phyloP scores from a whole-genome alignment of 2,329 filamentous ascomycete genomes.

The Zymoseptoria brevis region DNA sequence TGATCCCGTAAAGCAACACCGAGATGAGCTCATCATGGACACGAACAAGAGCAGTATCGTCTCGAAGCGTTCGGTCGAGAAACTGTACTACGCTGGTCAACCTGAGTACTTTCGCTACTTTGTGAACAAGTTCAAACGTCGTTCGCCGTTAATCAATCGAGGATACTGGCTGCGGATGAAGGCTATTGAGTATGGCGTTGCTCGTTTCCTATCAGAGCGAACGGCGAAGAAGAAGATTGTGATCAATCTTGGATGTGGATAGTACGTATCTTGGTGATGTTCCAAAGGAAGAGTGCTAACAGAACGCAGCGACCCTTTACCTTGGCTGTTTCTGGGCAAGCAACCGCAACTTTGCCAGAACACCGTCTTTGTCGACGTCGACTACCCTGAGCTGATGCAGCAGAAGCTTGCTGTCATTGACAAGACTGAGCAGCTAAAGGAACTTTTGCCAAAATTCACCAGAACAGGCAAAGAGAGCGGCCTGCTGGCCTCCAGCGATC shows the following conservation, averaged over 20 bases:
- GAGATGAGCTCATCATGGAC: conserved; percentile 33
- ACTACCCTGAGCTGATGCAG: conserved; percentile 71
- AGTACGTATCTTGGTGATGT: conserved; percentile 45
- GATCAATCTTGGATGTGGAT: conserved; percentile 82
- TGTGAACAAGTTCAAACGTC: conserved; percentile 71
- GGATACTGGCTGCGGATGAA: conserved; percentile 83
- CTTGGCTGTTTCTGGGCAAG: conserved; percentile 70
- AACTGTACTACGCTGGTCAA: conserved; percentile 68
- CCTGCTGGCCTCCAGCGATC: conserved; percentile 56
- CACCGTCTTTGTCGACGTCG: conserved; percentile 71
- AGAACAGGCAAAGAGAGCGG: conserved; percentile 32
- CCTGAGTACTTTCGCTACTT: conserved; percentile 83
- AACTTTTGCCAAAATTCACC: conserved; percentile 36
- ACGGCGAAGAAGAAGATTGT: conserved; percentile 59
- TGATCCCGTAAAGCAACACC: conserved; percentile 21
- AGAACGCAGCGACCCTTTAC: conserved; percentile 64
- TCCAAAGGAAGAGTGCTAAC: conserved; percentile 3
- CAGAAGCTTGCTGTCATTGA: conserved; percentile 64
- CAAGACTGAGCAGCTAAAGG: conserved; percentile 52
- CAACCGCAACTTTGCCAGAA: conserved; percentile 52
- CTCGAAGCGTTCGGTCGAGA: conserved; percentile 88
- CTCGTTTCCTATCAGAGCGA: conserved; percentile 58
- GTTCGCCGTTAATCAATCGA: conserved; percentile 83
- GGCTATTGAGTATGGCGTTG: conserved; percentile 67
- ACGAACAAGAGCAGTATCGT: conserved; percentile 90